Evolutionary conservation across 257 asterid genomes (phyloP).

Genomic region (Parsonsia alboflavescens): DNA sequence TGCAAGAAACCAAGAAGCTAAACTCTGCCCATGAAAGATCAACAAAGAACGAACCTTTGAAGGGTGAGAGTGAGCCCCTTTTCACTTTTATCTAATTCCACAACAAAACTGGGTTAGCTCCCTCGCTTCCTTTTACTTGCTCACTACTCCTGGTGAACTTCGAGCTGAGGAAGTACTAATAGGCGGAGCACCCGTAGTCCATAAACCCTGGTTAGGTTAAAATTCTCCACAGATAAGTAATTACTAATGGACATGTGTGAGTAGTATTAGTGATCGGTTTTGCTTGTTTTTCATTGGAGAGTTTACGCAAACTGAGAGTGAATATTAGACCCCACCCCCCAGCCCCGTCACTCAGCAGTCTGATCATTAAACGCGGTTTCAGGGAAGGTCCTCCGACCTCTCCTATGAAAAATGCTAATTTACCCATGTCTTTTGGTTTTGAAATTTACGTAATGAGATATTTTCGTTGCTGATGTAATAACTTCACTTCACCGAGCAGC

Average conservation of each 20-base stretch:
- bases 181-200: constrained; percentile 21
- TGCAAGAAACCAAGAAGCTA: background rate
- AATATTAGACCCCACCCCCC: constrained; percentile 21
- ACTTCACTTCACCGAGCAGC: too few species aligned
- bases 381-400: constrained; percentile 18
- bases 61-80: background rate
- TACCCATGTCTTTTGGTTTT: background rate
- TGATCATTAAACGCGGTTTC: constrained; percentile 14
- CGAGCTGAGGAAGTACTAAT: constrained; percentile 18
- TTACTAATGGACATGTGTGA: too few species aligned
- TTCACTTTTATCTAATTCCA: background rate
- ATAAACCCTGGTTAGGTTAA: constrained; percentile 26
- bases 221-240: background rate
- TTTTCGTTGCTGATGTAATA: background rate
- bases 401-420: background rate
- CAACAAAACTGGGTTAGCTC: background rate
- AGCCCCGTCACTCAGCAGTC: constrained; percentile 4
- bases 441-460: background rate
- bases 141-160: background rate
- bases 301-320: constrained; percentile 19
- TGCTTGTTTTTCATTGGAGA: constrained; percentile 17
- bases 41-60: background rate
- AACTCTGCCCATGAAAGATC: background rate
- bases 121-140: background rate
- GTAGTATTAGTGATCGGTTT: constrained; percentile 24